These are phyloP conservation scores for Zasmidium cellare DNA, from an alignment of 2,329 filamentous ascomycete species.

Conservation along the genomic window DNA sequence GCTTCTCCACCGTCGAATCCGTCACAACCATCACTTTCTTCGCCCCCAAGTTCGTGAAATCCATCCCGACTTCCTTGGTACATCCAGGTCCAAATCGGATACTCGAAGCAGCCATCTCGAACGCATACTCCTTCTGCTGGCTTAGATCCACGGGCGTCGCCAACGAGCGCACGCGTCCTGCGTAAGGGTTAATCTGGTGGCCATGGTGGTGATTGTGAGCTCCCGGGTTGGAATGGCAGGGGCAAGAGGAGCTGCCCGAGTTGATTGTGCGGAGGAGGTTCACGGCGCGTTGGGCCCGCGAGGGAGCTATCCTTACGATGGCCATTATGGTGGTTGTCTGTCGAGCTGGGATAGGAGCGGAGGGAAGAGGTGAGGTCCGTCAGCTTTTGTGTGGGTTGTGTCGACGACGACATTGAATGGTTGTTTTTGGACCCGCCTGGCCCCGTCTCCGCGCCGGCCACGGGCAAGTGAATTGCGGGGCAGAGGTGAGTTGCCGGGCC, in stretches of 20 bases:
- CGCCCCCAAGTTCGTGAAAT: conserved; percentile 86
- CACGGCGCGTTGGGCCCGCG: conserved; percentile 60
- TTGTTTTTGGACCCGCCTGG: background rate
- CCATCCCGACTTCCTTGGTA: conserved; percentile 97
- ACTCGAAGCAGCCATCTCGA: conserved; percentile 95
- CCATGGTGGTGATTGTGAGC: conserved; percentile 68
- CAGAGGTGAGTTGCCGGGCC: background rate
- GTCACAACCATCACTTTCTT: conserved; percentile 91
- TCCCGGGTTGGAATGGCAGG: conserved; percentile 86
- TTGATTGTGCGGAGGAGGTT: conserved; percentile 84
- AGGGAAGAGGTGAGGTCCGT: background rate
- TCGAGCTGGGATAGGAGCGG: background rate
- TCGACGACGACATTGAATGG: background rate
- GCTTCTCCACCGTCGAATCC: conserved; percentile 74
- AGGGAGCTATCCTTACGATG: conserved; percentile 42
- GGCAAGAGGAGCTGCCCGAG: conserved; percentile 79
- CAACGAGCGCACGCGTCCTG: conserved; percentile 53
- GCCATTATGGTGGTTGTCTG: conserved; percentile 29
- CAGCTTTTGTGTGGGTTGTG: background rate
- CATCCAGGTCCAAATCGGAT: conserved; percentile 92
- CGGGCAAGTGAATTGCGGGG: background rate
- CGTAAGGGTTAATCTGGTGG: conserved; percentile 50
- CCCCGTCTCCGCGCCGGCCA: background rate
- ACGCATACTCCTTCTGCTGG: conserved; percentile 90
- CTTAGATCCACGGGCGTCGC: conserved; percentile 75